Evolutionary conservation across 768 basidiomycete genomes (phyloP).

Genomic region (Macrolepiota dolichaula): DNA sequence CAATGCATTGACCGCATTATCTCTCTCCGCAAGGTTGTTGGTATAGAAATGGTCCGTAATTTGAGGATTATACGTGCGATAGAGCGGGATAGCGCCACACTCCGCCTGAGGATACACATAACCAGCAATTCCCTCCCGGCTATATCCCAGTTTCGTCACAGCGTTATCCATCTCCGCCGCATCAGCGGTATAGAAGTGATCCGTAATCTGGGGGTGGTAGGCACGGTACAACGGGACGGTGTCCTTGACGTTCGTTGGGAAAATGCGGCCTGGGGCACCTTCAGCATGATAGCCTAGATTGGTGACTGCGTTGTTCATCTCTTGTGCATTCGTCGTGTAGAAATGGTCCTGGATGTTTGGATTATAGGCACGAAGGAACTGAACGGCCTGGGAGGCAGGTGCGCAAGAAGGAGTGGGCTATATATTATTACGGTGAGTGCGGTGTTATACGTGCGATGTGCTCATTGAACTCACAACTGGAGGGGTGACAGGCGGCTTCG

Average conservation of each 20-base stretch:
- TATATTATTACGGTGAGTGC: background rate
- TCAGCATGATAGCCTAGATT: conserved; percentile 4
- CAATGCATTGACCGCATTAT: background rate
- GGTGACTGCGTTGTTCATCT: background rate
- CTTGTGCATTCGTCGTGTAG: conserved; percentile 9
- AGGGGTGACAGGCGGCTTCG: background rate
- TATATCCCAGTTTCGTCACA: conserved; percentile 9
- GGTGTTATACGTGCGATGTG: background rate
- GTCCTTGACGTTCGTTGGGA: background rate
- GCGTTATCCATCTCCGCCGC: conserved; percentile 8
- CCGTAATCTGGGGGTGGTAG: too few relatives aligned
- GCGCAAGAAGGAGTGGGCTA: background rate
- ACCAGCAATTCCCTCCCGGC: conserved; percentile 3
- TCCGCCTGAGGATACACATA: conserved; percentile 8
- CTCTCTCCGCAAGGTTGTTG: background rate
- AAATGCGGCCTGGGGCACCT: conserved; percentile 7
- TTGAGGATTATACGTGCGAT: conserved; percentile 10
- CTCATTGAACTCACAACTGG: background rate
- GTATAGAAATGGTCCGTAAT: conserved; percentile 17
- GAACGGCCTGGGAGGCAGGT: background rate
- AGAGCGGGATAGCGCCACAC: conserved; percentile 13
- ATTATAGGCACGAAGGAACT: background rate
- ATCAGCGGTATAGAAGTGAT: conserved; percentile 14
- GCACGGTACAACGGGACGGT: conserved; percentile 12
- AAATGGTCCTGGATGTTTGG: conserved; percentile 7